phyloP scores from a whole-genome alignment of 1,284 basidiomycete genomes.

The Puccinia hordei region DNA sequence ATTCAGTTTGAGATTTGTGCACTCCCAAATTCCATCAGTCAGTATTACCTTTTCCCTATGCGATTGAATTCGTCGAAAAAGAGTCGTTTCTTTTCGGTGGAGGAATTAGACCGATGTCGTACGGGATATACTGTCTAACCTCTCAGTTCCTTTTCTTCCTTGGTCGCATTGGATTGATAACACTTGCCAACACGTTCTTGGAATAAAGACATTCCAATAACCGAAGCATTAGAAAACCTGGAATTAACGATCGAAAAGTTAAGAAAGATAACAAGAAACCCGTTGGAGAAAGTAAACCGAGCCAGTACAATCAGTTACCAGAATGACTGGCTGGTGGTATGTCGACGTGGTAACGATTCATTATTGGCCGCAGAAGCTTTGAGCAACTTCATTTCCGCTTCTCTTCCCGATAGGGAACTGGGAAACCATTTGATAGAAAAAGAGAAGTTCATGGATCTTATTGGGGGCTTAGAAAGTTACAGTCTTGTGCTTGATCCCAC shows the following conservation, averaged over 20 bases:
- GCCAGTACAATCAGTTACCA: slow-evolving; percentile 53
- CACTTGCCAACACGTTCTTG: background rate
- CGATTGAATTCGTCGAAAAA: background rate
- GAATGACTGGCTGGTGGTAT: slow-evolving; percentile 67
- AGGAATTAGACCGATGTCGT: background rate
- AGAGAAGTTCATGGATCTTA: background rate
- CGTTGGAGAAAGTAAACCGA: background rate
- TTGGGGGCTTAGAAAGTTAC: too few relatives aligned
- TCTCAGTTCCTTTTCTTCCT: background rate
- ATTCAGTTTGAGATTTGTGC: slow-evolving; percentile 86
- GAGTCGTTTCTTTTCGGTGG: background rate
- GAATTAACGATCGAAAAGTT: background rate
- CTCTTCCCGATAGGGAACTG: background rate
- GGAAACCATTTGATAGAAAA: background rate
- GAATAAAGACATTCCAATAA: slow-evolving; percentile 33
- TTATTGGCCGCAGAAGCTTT: slow-evolving; percentile 69
- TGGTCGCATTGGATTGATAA: background rate
- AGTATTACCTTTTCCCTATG: slow-evolving; percentile 57
- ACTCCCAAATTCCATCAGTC: slow-evolving; percentile 74
- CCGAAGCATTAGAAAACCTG: slow-evolving; percentile 11
- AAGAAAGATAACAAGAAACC: background rate
- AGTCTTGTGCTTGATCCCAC: slow-evolving; percentile 16
- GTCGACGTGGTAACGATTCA: slow-evolving; percentile 89
- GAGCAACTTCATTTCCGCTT: background rate
- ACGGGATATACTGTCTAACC: background rate